Evolutionary conservation across 2,329 filamentous ascomycete genomes (phyloP), one percentile per base, ranked within the genome.

Genomic region (Fusarium decemcellulare): DNA sequence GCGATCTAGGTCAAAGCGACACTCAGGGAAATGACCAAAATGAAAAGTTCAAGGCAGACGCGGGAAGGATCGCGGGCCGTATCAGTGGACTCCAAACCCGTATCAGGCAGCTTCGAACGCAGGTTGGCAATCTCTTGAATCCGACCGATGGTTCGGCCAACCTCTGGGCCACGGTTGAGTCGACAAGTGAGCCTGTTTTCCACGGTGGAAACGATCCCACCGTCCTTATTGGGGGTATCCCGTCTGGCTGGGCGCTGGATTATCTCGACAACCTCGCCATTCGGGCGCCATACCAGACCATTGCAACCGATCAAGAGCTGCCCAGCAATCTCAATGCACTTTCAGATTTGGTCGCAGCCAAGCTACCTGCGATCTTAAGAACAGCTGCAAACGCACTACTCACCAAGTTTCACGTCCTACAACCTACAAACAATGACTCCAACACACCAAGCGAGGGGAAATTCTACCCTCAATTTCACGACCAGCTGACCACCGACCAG

Each of bases 191-290:
- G 29, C 70, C 73, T 3, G 39, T 67, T 1, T 82, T 78, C 59
- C 75, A 76, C 46, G 68, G 71, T 3, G 65, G 61, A 11, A 68
- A 68, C 3, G 82, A 84, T 52, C 82, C 82, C 0, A 83, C 81
- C 1, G 34, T 84, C 0, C 68, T 82, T 0, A 55, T 84, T 5
- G 80, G 76, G 0, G 78, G 78, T 3, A 70, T 84, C 3, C 58
- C 72, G 3, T 72, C 77, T 0, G 81, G 80, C 8, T 84, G 82
- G 82, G 75, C 78, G 0, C 18, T 46, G 1, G 82, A 84, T 48
- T 83, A 73, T 44, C 48, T 76, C 0, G 72, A 80, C n/a, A 69
- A 55, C 1, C 15, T 68, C 1, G 34, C 37, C 9, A 44, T 71
- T 5, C 60, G 70, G 1, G 56, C 56, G 6, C 56, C 56, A 4